Percentiles rank a stretch among this genome's conserved stretches.
Conservation (phyloP, 2,329 filamentous ascomycete genomes). For the Escovopsis weberi region DNA sequence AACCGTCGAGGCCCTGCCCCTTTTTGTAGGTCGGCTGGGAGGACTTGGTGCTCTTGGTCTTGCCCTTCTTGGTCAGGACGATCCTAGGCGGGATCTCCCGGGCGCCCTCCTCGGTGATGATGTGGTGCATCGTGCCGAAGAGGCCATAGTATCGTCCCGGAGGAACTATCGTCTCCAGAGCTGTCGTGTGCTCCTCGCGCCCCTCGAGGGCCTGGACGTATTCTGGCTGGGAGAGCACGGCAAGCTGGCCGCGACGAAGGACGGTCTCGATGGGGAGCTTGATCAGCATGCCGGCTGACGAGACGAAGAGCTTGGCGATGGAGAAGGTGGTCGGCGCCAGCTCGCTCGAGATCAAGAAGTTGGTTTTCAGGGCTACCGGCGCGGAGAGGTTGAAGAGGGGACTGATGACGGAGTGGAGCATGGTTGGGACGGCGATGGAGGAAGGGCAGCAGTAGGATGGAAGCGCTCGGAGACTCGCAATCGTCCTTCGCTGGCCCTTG, state of each 20-base stretch:
- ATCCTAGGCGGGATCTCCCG: slow-evolving; percentile 28
- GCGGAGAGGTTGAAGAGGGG: slow-evolving; percentile 70
- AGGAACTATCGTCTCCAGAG: slow-evolving; percentile 61
- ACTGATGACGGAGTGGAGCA: slow-evolving; percentile 74
- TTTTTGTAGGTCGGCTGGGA: slow-evolving; percentile 27
- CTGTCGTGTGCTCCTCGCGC: slow-evolving; percentile 14
- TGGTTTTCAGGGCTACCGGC: slow-evolving; percentile 73
- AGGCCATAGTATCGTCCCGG: slow-evolving; percentile 74
- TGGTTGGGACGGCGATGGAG: slow-evolving; percentile 63
- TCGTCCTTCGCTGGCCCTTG: slow-evolving; percentile 58
- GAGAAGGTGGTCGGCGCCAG: slow-evolving; percentile 71
- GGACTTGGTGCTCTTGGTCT: slow-evolving; percentile 17
- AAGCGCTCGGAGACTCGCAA: slow-evolving; percentile 62
- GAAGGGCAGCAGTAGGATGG: slow-evolving; percentile 63
- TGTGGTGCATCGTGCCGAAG: slow-evolving; percentile 79
- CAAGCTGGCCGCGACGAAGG: slow-evolving; percentile 73
- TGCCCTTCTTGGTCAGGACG: slow-evolving; percentile 17
- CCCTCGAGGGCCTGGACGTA: slow-evolving; percentile 35
- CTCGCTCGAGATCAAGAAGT: slow-evolving; percentile 69
- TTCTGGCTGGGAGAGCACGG: slow-evolving; percentile 44
- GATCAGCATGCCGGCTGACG: slow-evolving; percentile 65
- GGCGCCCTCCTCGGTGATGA: slow-evolving; percentile 69
- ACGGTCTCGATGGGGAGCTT: slow-evolving; percentile 88
- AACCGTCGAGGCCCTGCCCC: slow-evolving; percentile 53
- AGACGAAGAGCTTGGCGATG: slow-evolving; percentile 66